Evolutionary conservation across 306 rosid species (phyloP).

Genomic region (Phaseolus lunatus): DNA sequence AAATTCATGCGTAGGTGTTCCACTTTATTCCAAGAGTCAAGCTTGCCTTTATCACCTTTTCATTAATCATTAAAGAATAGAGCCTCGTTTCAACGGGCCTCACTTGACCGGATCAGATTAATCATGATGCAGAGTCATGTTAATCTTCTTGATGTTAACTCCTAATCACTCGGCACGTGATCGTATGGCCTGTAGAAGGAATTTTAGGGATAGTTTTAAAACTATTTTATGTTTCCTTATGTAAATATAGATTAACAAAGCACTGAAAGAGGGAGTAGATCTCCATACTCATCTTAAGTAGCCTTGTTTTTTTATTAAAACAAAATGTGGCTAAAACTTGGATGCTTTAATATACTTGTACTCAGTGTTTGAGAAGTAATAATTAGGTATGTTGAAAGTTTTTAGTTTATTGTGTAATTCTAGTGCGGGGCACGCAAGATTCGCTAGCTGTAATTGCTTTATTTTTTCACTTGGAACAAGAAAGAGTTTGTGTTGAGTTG

Average conservation of each 20-base stretch:
- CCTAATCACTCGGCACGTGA: constrained; percentile 44
- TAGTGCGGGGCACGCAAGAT: constrained; percentile 56
- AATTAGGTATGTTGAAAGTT: neutral
- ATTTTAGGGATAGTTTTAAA: neutral
- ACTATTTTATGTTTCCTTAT: neutral
- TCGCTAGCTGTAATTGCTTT: constrained; percentile 51
- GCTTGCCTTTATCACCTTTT: constrained; percentile 38
- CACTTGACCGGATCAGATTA: constrained; percentile 33
- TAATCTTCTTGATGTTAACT: constrained; percentile 37
- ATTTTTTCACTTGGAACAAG: constrained; percentile 59
- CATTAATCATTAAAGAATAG: constrained; percentile 36
- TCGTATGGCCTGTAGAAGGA: constrained; percentile 29
- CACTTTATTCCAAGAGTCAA: constrained; percentile 40
- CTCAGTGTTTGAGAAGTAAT: neutral
- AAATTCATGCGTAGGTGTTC: constrained; percentile 26
- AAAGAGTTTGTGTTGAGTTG: constrained; percentile 48
- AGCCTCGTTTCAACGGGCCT: constrained; percentile 33
- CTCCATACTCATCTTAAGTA: neutral
- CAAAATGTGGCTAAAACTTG: neutral
- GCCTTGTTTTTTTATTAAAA: neutral
- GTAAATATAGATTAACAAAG: neutral
- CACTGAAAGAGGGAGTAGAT: neutral
- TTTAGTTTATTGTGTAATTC: constrained; percentile 24
- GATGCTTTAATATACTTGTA: neutral
- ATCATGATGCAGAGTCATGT: constrained; percentile 38